Percentiles rank a stretch among this genome's conserved stretches.
Conservation (phyloP, 2,329 filamentous ascomycete genomes). For the Trichoderma sp. region DNA sequence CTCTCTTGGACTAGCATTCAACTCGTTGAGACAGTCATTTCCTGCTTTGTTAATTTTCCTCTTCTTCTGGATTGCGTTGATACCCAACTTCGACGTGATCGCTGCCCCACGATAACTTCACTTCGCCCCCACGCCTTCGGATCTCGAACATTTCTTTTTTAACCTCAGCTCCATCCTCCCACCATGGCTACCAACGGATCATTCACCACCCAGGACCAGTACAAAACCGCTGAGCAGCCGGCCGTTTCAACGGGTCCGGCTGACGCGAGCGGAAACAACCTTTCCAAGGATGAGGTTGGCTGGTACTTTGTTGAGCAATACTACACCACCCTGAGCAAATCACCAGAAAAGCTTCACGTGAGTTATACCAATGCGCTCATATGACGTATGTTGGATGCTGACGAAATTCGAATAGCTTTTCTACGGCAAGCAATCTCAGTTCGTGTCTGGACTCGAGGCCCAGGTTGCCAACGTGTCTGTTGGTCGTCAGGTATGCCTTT, state of each 20-base stretch:
- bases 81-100: conserved; percentile 27
- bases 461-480: conserved; percentile 84
- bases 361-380: conserved; percentile 35
- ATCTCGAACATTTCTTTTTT: conserved; percentile 16
- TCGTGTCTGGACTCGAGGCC: conserved; percentile 88
- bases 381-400: background rate
- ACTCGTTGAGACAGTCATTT: conserved; percentile 17
- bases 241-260: conserved; percentile 40
- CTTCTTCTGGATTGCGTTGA: conserved; percentile 24
- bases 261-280: conserved; percentile 46
- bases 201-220: conserved; percentile 49
- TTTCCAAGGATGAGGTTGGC: conserved; percentile 89
- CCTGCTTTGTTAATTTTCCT: conserved; percentile 5
- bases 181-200: conserved; percentile 62
- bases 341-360: conserved; percentile 86
- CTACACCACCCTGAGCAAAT: conserved; percentile 96
- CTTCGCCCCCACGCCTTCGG: conserved; percentile 8
- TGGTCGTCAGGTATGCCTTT: conserved; percentile 71
- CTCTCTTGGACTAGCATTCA: conserved; percentile 26
- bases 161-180: conserved; percentile 26
- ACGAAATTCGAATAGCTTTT: conserved; percentile 62
- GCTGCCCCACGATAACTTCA: conserved; percentile 24
- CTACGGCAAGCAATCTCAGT: conserved; percentile 94
- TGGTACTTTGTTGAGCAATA: conserved; percentile 99
- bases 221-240: conserved; percentile 44